Base-by-base conservation (phyloP, 2,329 filamentous ascomycete genomes). In the Anthostomella pinea region DNA sequence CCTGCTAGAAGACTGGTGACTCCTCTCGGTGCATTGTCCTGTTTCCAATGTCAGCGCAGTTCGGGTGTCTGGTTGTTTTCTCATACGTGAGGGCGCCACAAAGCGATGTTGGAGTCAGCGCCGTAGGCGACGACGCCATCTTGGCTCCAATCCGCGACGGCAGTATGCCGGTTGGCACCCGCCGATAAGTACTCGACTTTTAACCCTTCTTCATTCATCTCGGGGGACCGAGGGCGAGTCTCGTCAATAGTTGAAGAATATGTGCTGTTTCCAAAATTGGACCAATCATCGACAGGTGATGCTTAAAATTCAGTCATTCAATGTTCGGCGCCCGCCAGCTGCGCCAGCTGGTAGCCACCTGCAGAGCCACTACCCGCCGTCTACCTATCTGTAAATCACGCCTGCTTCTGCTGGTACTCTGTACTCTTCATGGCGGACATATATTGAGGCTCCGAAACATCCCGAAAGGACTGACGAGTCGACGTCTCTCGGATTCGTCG, bases 161-260 rank as follows among this genome's bases (percentile, higher is more conserved):
- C 82, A 13, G 91, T 85, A 55, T 97, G 87, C 53, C 91, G 77
- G 63, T 97, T 98, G 30, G 88, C 91, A 43, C 93, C 93, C 45
- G 83, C 81, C 30, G 87, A 83, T 49, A 93, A 61, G 49, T 81
- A 79, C 45, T 71, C 65, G 46, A 68, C 57, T 18, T 62, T 62
- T 18, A 70, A 49, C 13, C 31, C 46, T 23, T 40, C 42, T 33
- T 42, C 41, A 20, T 43, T 35, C 54, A 57, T 57, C 21, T 35
- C 33, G 26, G 21, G n/a, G n/a, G n/a, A n/a, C n/a, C n/a, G n/a
- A n/a, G n/a, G n/a, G n/a, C n/a, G n/a, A n/a, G n/a, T n/a, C n/a
- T n/a, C n/a, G n/a, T n/a, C n/a, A n/a, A n/a, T n/a, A n/a, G n/a
- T n/a, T 22, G 21, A 22, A 22, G 21, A 11, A 11, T 7, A 27